Base-by-base conservation (phyloP, 164 flowering plant species). In the Chimonanthus salicifolius region DNA sequence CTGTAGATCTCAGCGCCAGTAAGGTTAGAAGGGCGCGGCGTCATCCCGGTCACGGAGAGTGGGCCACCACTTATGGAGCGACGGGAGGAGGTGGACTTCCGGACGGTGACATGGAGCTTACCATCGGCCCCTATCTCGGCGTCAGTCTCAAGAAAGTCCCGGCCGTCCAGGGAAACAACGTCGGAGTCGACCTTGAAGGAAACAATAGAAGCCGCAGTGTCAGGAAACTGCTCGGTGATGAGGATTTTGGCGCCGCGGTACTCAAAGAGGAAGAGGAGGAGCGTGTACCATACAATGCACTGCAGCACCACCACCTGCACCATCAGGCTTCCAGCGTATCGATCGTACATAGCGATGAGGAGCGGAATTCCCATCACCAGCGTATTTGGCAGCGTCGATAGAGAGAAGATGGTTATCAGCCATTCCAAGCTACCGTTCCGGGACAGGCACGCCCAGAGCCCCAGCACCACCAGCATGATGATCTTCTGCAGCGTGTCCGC, bases 1-100 rank as follows among this genome's bases (percentile, higher is more conserved):
- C 88, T 86, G 75, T 86, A 84, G 20, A 86, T 86, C 79, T 86
- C 88, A 1, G 87, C 87, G 18, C 87, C 87, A 33, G 86, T 83
- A 44, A 85, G 80, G 72, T 85, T 85, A 67, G 88, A 85, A 8
- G 88, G 88, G 49, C 88, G 67, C 3, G 88, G 84, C 0, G 87
- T 85, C 66, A 82, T 33, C 3, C 74, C 76, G 49, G 83, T 33
- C 15, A 63, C 45, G 2, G 84, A 81, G 33, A 75, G 43, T 3
- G 67, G 72, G 18, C 21, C 67, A 9, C 58, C 71, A 1, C 83
- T 80, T 3, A 85, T 13, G 9, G 82, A 81, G 11, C 85, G 69
- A 6, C 85, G 74, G 10, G 88, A 84, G 4, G 81, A 85, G 49
- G 81, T 86, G 2, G 88, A 86, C 62, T 84, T 86, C 64, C 88